A percentile compares a stretch with the other conserved stretches of the same genome.
These are phyloP conservation scores for Cyclotella distinguenda DNA, from an alignment of 108 stramenopile genomes.

Conservation along the genomic window DNA sequence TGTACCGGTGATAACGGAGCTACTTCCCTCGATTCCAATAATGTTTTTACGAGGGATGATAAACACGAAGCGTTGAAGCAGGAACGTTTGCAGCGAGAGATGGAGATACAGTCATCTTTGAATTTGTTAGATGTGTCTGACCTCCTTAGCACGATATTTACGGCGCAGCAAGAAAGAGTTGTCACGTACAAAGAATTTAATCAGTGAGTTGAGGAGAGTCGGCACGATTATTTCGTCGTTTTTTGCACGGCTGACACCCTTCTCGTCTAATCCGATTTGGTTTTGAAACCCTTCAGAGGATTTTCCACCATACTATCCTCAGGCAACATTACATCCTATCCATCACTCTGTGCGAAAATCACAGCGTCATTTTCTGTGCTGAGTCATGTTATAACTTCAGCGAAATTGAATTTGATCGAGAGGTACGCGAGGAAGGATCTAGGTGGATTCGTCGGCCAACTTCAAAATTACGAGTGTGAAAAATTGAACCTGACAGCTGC, in stretches of 20 bases:
- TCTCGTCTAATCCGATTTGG: neutral
- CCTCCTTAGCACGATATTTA: constrained; percentile 52
- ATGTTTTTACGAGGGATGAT: constrained; percentile 5
- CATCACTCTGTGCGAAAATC: constrained; percentile 56
- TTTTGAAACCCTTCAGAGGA: constrained; percentile 31
- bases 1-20: constrained; percentile 11
- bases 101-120: constrained; percentile 44
- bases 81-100: constrained; percentile 34
- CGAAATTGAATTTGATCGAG: constrained; percentile 29
- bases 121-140: constrained; percentile 48
- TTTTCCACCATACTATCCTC: constrained; percentile 55
- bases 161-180: constrained; percentile 71
- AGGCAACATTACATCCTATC: constrained; percentile 69
- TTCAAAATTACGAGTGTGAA: constrained; percentile 73
- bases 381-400: constrained; percentile 69
- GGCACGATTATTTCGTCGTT: neutral
- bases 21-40: neutral
- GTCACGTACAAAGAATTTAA: constrained; percentile 62
- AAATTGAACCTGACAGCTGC: constrained; percentile 84
- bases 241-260: neutral
- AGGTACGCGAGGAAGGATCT: constrained; percentile 25
- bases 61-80: constrained; percentile 40
- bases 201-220: constrained; percentile 43
- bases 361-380: constrained; percentile 80
- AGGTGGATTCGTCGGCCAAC: constrained; percentile 22